Base-by-base conservation (phyloP, 1,284 basidiomycete genomes). In the Cryptococcus sp. region DNA sequence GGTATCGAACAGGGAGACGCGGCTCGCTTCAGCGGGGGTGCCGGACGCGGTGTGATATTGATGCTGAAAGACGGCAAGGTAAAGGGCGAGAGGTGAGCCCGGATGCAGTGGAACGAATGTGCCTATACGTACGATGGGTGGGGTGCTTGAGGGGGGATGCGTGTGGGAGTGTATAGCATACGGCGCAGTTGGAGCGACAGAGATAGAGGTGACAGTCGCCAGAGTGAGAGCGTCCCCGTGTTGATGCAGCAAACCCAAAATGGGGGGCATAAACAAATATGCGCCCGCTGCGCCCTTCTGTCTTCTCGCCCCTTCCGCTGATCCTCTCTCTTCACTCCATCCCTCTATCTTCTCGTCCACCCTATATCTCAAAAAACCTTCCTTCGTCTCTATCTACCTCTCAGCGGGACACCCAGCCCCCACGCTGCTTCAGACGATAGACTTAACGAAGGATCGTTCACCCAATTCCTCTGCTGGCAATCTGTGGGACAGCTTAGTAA, bases 401-500 rank as follows among this genome's bases (percentile, higher is more conserved):
- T 40, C 45, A 21, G 37, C 43, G 16, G 45, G n/a, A 46, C 18
- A 52, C 51, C 47, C 24, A 20, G 13, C 21, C 21, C 16, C 33
- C 47, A 13, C 35, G 21, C 51, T n/a, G 50, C 36, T 16, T 37
- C 18, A 42, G 20, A 50, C 38, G 42, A 39, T 23, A 40, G 28
- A 20, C 8, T 4, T 16, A 44, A 21, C 20, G 9, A 43, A 37
- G 49, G 54, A 45, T 45, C n/a, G 33, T 24, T 15, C 28, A 39
- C 36, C n/a, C 11, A 24, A 38, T 35, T 9, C 39, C 33, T 50
- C 18, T 33, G 28, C 28, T 33, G 28, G 47, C 35, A 21, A 21
- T n/a, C 12, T 21, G 23, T 49, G 36, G 50, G 56, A 57, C 56
- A 44, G 56, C 56, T 57, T 57, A 53, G 56, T 57, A 51, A 57